Evolutionary conservation across 495 filamentous ascomycete species (phyloP), one percentile per base, ranked within the genome.

Genomic region (Xylaria cubensis): DNA sequence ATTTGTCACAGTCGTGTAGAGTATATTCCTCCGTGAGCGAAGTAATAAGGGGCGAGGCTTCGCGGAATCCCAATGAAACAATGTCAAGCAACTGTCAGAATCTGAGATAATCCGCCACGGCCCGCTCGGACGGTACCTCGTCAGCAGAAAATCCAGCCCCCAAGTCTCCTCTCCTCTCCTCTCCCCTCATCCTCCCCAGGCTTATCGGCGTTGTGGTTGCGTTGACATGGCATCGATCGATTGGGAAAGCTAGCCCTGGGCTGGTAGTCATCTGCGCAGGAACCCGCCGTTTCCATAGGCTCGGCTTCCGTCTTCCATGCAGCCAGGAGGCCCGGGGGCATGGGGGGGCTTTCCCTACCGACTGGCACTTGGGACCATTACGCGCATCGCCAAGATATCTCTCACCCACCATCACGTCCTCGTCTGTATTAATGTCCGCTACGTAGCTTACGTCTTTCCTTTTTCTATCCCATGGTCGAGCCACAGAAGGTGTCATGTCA

Each of bases 191-290:
- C 55, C 56, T 32, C 62, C 64, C 71, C 72, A 70, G 59, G 42
- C 69, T 73, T 75, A 72, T 75, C 72, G 53, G 55, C 42, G 62
- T 41, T 42, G 63, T 59, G 70, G 71, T 71, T 50, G 67, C 69
- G 74, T 76, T 73, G 74, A 70, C 72, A 78, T 77, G 74, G 74
- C 77, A 75, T 79, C 74, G 62, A 75, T 71, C 75, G 73, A 73
- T 70, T 69, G 69, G 72, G 63, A 42, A 61, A 36, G 50, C 70
- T 70, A 42, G 69, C 51, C 75, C 72, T 73, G 71, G 69, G 59
- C 46, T 46, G 58, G 75, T 79, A 74, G 77, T 79, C 77, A 79
- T 76, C 77, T 74, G 77, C 77, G 77, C 77, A 79, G 77, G 77
- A 79, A 79, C 77, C 75, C 75, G 76, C 58, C 59, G 72, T 74